A percentile compares a stretch with the other conserved stretches of the same genome.
Evolutionary conservation across 2,329 filamentous ascomycete genomes (phyloP).

Genomic region (Trichophyton benhamiae): DNA sequence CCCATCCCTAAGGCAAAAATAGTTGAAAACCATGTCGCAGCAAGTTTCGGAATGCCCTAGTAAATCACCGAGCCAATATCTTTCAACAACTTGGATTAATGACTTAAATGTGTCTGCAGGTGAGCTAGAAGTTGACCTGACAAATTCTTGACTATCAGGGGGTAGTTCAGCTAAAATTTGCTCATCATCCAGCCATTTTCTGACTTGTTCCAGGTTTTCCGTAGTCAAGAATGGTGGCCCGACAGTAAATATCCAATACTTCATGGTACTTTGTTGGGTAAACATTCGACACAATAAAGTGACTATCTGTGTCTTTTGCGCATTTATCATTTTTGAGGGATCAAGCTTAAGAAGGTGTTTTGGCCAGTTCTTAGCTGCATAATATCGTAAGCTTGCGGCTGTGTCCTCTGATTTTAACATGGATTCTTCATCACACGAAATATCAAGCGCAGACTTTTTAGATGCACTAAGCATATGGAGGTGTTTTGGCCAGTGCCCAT

Average conservation of each 20-base stretch:
- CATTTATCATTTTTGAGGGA: neutral
- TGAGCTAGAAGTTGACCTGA: neutral
- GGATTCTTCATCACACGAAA: neutral
- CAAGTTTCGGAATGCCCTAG: neutral
- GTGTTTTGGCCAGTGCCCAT: neutral
- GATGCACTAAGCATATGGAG: neutral
- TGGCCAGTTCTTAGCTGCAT: neutral
- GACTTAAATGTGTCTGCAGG: conserved; percentile 4
- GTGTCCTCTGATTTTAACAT: neutral
- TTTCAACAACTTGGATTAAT: conserved; percentile 2
- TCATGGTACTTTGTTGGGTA: conserved; percentile 3
- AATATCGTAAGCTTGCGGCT: neutral
- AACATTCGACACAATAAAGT: conserved; percentile 4
- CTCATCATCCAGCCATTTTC: neutral
- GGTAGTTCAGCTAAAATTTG: neutral
- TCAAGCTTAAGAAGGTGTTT: neutral
- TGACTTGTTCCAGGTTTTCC: neutral
- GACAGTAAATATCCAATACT: neutral
- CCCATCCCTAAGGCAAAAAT: neutral
- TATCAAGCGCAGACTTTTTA: neutral
- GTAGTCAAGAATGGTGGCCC: neutral
- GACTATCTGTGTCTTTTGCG: neutral
- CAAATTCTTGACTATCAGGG: neutral
- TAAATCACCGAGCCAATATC: conserved; percentile 7
- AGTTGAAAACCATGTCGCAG: neutral